These are phyloP conservation scores for Xanthoparmelia taractica DNA, from an alignment of 495 filamentous ascomycete species.

Conservation along the genomic window DNA sequence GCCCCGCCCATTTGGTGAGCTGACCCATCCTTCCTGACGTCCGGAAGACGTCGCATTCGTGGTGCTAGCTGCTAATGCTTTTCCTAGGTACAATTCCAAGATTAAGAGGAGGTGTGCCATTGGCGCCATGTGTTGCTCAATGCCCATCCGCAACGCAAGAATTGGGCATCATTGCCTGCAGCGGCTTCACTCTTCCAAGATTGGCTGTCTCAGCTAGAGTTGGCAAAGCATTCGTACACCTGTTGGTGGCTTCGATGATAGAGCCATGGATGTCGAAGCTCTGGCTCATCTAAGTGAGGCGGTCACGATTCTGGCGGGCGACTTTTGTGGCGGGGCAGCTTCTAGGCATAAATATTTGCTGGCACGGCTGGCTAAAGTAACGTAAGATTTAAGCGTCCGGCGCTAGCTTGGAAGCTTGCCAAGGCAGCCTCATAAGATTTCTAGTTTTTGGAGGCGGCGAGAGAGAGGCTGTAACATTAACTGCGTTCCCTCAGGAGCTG, in stretches of 20 bases:
- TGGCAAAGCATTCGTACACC: background rate
- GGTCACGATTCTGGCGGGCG: background rate
- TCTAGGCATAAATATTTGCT: too few species aligned
- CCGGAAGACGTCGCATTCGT: slow-evolving; percentile 21
- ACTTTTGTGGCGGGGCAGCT: slow-evolving; percentile 4
- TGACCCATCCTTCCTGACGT: slow-evolving; percentile 25
- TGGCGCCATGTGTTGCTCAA: slow-evolving; percentile 12
- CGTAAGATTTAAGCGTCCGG: background rate
- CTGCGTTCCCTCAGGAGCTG: background rate
- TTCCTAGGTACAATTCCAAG: slow-evolving; percentile 2
- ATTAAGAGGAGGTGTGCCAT: slow-evolving; percentile 14
- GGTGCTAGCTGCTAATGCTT: slow-evolving; percentile 15
- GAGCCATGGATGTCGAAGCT: background rate
- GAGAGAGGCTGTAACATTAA: slow-evolving; percentile 9
- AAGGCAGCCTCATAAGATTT: background rate
- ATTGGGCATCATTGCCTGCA: slow-evolving; percentile 12
- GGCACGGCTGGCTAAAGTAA: background rate
- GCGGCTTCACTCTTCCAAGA: background rate
- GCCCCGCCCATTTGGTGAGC: slow-evolving; percentile 27
- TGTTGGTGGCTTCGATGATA: background rate
- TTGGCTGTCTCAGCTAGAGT: background rate
- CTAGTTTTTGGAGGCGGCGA: background rate
- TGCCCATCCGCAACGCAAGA: background rate
- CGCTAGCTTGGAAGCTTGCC: background rate
- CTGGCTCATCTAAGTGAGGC: background rate